Evolutionary conservation across 345 rosid genomes (phyloP).

Genomic region (Euphorbia pulcherrima): DNA sequence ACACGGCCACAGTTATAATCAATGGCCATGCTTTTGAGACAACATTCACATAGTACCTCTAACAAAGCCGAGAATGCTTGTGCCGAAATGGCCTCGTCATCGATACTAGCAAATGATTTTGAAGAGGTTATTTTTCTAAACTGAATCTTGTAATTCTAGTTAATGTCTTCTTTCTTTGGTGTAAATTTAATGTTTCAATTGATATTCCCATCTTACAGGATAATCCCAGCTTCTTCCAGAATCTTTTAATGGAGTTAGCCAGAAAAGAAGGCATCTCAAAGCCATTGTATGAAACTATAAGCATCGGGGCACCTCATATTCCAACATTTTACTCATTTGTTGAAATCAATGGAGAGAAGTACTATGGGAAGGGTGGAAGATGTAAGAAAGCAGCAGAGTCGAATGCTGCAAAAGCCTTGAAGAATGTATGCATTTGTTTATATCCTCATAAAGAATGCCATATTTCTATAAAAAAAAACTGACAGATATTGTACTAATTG

Average conservation of each 20-base stretch:
- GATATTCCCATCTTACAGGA: background rate
- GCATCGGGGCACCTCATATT: background rate
- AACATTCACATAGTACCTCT: background rate
- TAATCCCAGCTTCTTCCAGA: background rate
- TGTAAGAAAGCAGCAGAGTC: background rate
- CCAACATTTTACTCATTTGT: background rate
- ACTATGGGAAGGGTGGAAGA: background rate
- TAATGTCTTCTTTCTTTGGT: background rate
- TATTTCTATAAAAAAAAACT: too few relatives aligned
- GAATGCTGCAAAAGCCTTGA: background rate
- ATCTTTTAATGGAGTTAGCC: background rate
- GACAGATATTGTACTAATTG: too few relatives aligned
- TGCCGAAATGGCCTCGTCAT: background rate
- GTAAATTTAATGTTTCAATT: background rate
- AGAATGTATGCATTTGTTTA: background rate
- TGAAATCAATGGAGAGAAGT: background rate
- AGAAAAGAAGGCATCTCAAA: background rate
- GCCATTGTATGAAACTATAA: background rate
- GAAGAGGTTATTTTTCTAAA: background rate
- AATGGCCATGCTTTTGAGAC: background rate
- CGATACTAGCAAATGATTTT: background rate
- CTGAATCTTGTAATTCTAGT: background rate
- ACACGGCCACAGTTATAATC: background rate
- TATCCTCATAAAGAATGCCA: too few relatives aligned
- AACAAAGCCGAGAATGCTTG: background rate